Conservation (phyloP, 2,329 filamentous ascomycete species). For the Ascochyta clinopodiicola region DNA sequence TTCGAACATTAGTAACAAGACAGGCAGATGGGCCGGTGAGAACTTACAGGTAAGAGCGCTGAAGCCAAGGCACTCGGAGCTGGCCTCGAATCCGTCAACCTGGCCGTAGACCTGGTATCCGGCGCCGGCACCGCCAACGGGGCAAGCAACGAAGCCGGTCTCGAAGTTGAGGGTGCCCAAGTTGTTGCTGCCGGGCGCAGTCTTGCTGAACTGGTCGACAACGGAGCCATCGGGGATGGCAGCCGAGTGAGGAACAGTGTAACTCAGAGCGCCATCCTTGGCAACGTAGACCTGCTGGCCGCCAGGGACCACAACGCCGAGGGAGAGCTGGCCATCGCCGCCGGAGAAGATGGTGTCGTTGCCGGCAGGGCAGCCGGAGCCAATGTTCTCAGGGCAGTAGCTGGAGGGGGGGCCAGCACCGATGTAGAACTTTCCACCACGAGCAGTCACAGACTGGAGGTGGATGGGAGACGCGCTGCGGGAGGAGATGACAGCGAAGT, state of each 20-base stretch:
- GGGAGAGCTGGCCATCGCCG: conserved; percentile 34
- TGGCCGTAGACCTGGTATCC: conserved; percentile 47
- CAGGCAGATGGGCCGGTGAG: background rate
- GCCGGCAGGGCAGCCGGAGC: conserved; percentile 54
- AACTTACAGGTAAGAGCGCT: conserved; percentile 41
- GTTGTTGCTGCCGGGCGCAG: conserved; percentile 21
- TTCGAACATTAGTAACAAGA: conserved; percentile 12
- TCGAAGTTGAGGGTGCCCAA: conserved; percentile 40
- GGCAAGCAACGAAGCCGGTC: conserved; percentile 46
- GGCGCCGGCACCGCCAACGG: conserved; percentile 22
- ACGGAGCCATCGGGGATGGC: conserved; percentile 60
- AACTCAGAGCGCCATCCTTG: conserved; percentile 61
- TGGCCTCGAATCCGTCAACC: conserved; percentile 26
- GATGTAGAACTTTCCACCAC: conserved; percentile 58
- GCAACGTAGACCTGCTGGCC: conserved; percentile 68
- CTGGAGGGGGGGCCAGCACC: conserved; percentile 55
- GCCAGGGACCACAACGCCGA: conserved; percentile 64
- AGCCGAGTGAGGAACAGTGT: conserved; percentile 62
- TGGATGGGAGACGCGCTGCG: conserved; percentile 60
- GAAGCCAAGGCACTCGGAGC: conserved; percentile 44
- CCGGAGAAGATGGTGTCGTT: conserved; percentile 56
- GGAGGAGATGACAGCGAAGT: conserved; percentile 54
- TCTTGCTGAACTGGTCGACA: conserved; percentile 56
- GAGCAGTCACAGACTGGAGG: conserved; percentile 55
- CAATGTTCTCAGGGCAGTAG: conserved; percentile 56